phyloP scores from a whole-genome alignment of 176 grass and related monocot genomes.

The Oryza glumipatula region DNA sequence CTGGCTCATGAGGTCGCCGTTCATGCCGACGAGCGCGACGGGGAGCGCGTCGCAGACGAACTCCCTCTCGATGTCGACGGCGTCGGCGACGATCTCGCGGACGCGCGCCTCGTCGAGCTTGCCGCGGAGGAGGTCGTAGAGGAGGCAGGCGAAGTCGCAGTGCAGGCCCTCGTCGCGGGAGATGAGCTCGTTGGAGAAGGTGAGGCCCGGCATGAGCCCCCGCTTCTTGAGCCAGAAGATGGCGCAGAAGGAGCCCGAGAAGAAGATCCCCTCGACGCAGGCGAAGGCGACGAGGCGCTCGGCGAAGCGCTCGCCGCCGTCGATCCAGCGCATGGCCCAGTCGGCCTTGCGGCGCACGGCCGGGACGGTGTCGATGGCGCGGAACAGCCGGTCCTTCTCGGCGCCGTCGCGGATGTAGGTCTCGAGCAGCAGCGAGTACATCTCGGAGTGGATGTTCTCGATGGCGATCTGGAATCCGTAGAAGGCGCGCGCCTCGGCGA shows the following conservation, averaged over 20 bases:
- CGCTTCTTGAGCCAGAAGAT: slow-evolving; percentile 99
- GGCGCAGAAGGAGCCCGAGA: slow-evolving; percentile 94
- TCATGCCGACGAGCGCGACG: slow-evolving; percentile 72
- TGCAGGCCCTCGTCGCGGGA: slow-evolving; percentile 95
- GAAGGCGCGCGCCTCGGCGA: slow-evolving; percentile 82
- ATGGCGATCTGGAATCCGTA: slow-evolving; percentile 98
- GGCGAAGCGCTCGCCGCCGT: slow-evolving; percentile 70
- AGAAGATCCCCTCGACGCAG: slow-evolving; percentile 92
- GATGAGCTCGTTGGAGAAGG: slow-evolving; percentile 99
- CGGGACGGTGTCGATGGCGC: slow-evolving; percentile 76
- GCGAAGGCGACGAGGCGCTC: slow-evolving; percentile 87
- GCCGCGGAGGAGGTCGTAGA: slow-evolving; percentile 66
- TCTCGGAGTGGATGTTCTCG: slow-evolving; percentile 99
- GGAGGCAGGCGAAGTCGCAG: slow-evolving; percentile 94
- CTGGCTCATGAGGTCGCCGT: slow-evolving; percentile 68
- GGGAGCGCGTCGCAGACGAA: slow-evolving; percentile 83
- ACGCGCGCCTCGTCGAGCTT: slow-evolving; percentile 66
- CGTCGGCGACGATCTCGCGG: slow-evolving; percentile 61
- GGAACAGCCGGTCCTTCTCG: slow-evolving; percentile 81
- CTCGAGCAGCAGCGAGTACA: slow-evolving; percentile 84
- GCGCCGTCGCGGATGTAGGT: slow-evolving; percentile 76
- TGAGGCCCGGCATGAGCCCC: slow-evolving; percentile 87
- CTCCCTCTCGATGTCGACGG: slow-evolving; percentile 85
- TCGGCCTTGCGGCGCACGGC: slow-evolving; percentile 74
- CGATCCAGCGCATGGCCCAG: slow-evolving; percentile 86